Evolutionary conservation across 176 grass and related monocot species (phyloP).

Genomic region (Oryza brachyantha): DNA sequence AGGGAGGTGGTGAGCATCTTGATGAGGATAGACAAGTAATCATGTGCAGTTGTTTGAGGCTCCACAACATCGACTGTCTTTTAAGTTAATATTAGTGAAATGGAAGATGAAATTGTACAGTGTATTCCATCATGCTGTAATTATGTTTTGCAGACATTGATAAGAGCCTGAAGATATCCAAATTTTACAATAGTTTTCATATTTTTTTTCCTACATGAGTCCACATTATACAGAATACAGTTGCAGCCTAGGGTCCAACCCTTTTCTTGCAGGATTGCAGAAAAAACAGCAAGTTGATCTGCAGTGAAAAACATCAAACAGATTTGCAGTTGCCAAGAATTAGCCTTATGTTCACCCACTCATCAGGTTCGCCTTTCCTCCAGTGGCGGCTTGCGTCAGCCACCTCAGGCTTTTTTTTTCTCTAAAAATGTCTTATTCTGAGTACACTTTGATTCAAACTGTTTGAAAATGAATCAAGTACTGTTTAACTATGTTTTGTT

Average conservation of each 20-base stretch:
- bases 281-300: background rate
- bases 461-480: no score
- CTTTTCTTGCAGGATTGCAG: background rate
- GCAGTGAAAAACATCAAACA: background rate
- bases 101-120: background rate
- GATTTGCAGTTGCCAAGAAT: no score
- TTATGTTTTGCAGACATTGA: background rate
- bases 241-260: background rate
- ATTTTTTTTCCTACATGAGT: background rate
- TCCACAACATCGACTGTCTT: background rate
- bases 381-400: no score
- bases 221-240: background rate
- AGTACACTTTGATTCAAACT: no score
- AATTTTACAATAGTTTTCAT: background rate
- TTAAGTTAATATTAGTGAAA: background rate
- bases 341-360: no score
- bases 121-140: background rate
- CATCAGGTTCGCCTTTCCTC: no score
- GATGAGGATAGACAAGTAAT: constrained; percentile 17
- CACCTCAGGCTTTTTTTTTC: no score
- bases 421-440: no score
- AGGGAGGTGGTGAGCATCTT: constrained; percentile 42
- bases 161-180: background rate
- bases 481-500: no score
- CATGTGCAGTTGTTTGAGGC: background rate